Evolutionary conservation across 1,284 basidiomycete genomes (phyloP).

Genomic region (Naganishia sp.): DNA sequence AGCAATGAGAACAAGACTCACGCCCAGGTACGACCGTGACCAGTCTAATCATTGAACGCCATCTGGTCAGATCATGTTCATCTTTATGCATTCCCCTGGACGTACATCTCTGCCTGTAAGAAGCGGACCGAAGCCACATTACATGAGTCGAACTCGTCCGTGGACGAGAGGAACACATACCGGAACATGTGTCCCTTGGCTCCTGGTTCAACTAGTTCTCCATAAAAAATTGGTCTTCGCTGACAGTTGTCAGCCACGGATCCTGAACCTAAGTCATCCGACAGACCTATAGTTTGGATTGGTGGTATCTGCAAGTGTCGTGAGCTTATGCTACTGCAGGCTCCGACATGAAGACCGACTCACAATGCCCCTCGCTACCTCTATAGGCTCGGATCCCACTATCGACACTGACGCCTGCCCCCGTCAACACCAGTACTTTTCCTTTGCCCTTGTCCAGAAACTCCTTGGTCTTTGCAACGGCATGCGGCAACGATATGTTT

Average conservation of each 20-base stretch:
- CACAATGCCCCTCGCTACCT: slow-evolving; percentile 75
- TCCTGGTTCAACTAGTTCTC: slow-evolving; percentile 73
- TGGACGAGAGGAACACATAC: slow-evolving; percentile 46
- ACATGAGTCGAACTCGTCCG: background rate
- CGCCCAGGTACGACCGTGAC: slow-evolving; percentile 71
- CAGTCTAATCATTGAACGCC: slow-evolving; percentile 47
- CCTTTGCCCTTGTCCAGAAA: slow-evolving; percentile 70
- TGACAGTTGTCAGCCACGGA: slow-evolving; percentile 4
- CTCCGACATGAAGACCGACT: slow-evolving; percentile 2
- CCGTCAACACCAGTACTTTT: slow-evolving; percentile 69
- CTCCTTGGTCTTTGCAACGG: slow-evolving; percentile 64
- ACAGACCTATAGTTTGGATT: slow-evolving; percentile 87
- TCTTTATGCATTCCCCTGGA: background rate
- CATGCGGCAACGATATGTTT: slow-evolving; percentile 59
- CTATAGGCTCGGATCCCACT: slow-evolving; percentile 86
- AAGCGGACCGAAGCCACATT: background rate
- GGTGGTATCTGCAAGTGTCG: slow-evolving; percentile 52
- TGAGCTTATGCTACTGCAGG: too few relatives aligned
- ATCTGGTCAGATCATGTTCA: background rate
- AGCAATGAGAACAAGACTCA: slow-evolving; percentile 34
- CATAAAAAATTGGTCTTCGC: slow-evolving; percentile 61
- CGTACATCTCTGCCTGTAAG: slow-evolving; percentile 47
- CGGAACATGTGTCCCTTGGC: slow-evolving; percentile 71
- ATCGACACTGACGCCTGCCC: slow-evolving; percentile 89
- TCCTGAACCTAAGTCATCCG: slow-evolving; percentile 32